A percentile compares a stretch with the other conserved stretches of the same genome.
Evolutionary conservation across 1,284 basidiomycete genomes (phyloP).

Genomic region (Leccinum ponderosum): DNA sequence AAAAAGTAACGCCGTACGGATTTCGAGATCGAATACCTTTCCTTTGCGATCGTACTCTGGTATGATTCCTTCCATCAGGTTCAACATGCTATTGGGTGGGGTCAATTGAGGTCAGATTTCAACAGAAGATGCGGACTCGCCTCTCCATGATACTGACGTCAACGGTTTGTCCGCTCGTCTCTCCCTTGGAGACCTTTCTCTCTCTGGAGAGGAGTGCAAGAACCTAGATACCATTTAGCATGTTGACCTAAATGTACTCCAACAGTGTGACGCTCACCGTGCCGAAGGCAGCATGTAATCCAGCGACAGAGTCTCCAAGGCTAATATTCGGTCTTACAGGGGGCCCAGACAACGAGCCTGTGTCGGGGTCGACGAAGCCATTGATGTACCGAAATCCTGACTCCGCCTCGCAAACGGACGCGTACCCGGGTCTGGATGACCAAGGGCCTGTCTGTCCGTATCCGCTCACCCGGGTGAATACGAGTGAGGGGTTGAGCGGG

Average conservation of each 20-base stretch:
- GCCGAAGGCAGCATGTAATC: slow-evolving; percentile 70
- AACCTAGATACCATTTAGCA: slow-evolving; percentile 40
- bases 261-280: slow-evolving; percentile 43
- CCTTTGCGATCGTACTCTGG: slow-evolving; percentile 74
- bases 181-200: slow-evolving; percentile 38
- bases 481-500: slow-evolving; percentile 59
- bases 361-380: slow-evolving; percentile 55
- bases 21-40: slow-evolving; percentile 40
- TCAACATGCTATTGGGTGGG: slow-evolving; percentile 51
- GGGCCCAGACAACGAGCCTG: slow-evolving; percentile 54
- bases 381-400: slow-evolving; percentile 74
- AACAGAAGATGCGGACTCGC: slow-evolving; percentile 31
- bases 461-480: slow-evolving; percentile 72
- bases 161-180: slow-evolving; percentile 54
- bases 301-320: slow-evolving; percentile 68
- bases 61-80: slow-evolving; percentile 73
- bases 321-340: slow-evolving; percentile 72
- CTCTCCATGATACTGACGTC: slow-evolving; percentile 76
- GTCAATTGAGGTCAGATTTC: background rate
- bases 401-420: slow-evolving; percentile 73
- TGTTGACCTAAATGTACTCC: background rate
- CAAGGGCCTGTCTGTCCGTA: slow-evolving; percentile 75
- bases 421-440: slow-evolving; percentile 66
- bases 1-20: background rate
- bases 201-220: slow-evolving; percentile 68